Evolutionary conservation across 2,329 filamentous ascomycete genomes (phyloP), one percentile per base, ranked within the genome.

Genomic region (Trichothecium roseum): DNA sequence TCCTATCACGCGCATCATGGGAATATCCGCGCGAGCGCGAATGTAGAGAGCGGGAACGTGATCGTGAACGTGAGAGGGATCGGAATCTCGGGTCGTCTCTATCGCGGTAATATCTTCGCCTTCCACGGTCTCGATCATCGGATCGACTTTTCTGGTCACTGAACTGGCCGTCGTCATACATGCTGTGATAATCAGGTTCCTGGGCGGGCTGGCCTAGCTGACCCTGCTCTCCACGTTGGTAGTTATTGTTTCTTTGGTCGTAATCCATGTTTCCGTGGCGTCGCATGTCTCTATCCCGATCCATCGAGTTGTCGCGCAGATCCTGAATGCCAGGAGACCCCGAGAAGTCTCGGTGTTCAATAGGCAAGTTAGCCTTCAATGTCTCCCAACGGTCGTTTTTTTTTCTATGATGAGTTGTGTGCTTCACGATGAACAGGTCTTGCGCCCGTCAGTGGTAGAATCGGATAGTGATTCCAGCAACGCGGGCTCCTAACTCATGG

Each of bases 351-450:
- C 54, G 59, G 46, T 51, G 56, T 53, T 56, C 62, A 57, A 50
- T 58, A 45, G 53, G 60, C 42, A 66, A 63, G 62, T 66, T 63
- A 66, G 62, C 62, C 43, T 43, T 51, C 49, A 54, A 49, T 49
- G 52, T 59, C 56, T 53, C 46, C 45, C 40, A 39, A 47, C 47
- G 16, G 9, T 28, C 16, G 20, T 35, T 31, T 16, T 14, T 37
- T 35, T 24, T 24, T 24, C 20, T 24, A 6, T 24, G 20, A 24
- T 24, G 20, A 24, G 10, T 10, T 24, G 6, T 3, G 13, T 24
- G n/a, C 29, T 28, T 29, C 18, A 28, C 8, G 20, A 14, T 18
- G 22, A 14, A 31, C 27, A 22, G 28, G 26, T 24, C 20, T 24
- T 24, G 20, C 20, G 20, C 20, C 20, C 28, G 27, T 29, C 35